phyloP scores from a whole-genome alignment of 1,284 basidiomycete genomes.

The Pascua guehoae region DNA sequence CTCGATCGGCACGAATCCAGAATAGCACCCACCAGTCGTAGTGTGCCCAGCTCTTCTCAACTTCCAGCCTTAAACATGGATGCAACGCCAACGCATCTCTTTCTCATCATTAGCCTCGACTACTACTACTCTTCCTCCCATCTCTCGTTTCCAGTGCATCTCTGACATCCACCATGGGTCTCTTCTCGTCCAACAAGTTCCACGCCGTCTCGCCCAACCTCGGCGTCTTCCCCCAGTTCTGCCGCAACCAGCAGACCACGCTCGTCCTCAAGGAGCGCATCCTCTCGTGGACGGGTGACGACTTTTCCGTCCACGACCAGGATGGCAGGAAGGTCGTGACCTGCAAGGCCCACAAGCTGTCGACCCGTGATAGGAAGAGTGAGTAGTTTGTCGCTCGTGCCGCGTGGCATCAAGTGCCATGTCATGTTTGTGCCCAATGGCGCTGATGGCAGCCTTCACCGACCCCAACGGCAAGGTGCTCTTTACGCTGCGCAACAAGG shows the following conservation, averaged over 20 bases:
- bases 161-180: neutral
- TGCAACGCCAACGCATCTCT: no score
- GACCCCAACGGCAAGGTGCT: constrained; percentile 1
- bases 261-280: constrained; percentile 33
- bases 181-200: constrained; percentile 4
- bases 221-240: constrained; percentile 1
- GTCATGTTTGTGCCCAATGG: no score
- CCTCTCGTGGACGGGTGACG: constrained; percentile 1
- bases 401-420: no score
- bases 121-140: no score
- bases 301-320: neutral
- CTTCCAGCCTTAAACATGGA: no score
- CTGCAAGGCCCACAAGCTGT: neutral
- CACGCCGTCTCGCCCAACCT: neutral
- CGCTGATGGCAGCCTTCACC: neutral
- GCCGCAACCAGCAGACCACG: neutral
- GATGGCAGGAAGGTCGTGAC: neutral
- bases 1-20: no score
- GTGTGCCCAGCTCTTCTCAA: no score
- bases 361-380: constrained; percentile 10
- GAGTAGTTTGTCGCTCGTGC: neutral
- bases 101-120: no score
- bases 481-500: constrained; percentile 24
- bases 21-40: no score
- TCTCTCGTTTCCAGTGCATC: no score